Evolutionary conservation across 73 alveolate genomes (phyloP).

Genomic region (Paramecium biaurelia): DNA sequence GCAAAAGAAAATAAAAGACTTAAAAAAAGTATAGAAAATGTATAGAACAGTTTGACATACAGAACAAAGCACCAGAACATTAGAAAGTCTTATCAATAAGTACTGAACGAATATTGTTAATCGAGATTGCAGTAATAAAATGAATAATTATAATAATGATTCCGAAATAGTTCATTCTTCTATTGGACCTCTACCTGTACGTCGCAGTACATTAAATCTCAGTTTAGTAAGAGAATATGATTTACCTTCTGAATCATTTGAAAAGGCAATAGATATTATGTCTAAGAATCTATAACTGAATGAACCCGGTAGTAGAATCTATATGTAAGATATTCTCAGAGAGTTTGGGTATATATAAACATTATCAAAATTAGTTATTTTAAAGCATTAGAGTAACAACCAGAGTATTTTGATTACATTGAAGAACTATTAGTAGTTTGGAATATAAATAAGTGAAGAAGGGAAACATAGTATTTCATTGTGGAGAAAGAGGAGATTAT

Average conservation of each 20-base stretch:
- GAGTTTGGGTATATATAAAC: not conserved
- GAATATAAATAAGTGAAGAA: not conserved
- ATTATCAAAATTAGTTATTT: not conserved
- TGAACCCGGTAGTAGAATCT: not conserved
- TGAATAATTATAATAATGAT: slow-evolving; percentile 31
- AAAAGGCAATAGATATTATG: not conserved
- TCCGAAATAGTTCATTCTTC: not conserved
- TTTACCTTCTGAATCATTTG: not conserved
- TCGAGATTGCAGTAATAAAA: slow-evolving; percentile 15
- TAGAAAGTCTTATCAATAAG: not conserved
- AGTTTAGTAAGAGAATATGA: not conserved
- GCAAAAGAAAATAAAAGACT: not conserved
- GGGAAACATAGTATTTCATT: slow-evolving; percentile 19
- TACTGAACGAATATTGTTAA: slow-evolving; percentile 13
- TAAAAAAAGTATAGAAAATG: not conserved
- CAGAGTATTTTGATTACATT: not conserved
- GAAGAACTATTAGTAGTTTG: not conserved
- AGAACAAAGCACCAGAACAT: not conserved
- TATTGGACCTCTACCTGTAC: not conserved
- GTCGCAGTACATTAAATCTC: not conserved
- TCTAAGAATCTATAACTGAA: not conserved
- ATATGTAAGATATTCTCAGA: not conserved
- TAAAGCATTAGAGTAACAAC: not conserved
- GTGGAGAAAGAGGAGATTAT: slow-evolving; percentile 25
- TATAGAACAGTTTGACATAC: not conserved